Base-by-base conservation (phyloP, 441 rosid species). In the Croton laevigatus region DNA sequence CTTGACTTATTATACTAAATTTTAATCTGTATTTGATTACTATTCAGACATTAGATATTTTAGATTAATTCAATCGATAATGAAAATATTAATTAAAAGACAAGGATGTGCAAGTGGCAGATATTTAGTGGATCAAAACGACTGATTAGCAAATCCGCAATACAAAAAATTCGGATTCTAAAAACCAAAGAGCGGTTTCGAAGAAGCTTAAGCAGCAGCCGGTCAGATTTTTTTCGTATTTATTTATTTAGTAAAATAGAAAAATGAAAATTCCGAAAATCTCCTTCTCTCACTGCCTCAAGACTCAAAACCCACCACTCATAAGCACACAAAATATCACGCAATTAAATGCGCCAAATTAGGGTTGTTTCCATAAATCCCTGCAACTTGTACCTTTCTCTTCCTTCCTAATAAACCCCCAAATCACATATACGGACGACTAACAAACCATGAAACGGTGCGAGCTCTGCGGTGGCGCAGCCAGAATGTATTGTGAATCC, bases 401-500 rank as follows among this genome's bases (percentile, higher is more conserved):
- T 12, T 54, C 19, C 14, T 19, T 49, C 17, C 19, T 51, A 27
- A 27, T 27, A 27, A 27, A 27, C 32, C 32, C 32, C 32, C 32
- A 32, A 51, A 65, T 37, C 16, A 12, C 5, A 46, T 8, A 40
- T 6, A 8, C 5, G 5, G 44, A 53, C 32, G 32, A 46, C 12
- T 16, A 32, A 19, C 61, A 66, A 68, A 11, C 16, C 64, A 88
- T 86, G 91, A 88, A 83, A 75, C 81, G 76, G 53, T 94, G 98
- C 59, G 96, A 87, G 81, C 83, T 94, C 19, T 94, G 98, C 75
- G 82, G 78, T 58, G 75, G 65, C 37, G 83, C 65, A 17, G 95
- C 96, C 2, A 83, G 77, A 76, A 81, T 87, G 68, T 88, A 82
- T 74, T 94, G 98, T 66, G 97, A 94, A 72, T 89, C 97, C 27